Base-by-base conservation (phyloP, 2,329 filamentous ascomycete genomes). In the Aureobasidium sp. region DNA sequence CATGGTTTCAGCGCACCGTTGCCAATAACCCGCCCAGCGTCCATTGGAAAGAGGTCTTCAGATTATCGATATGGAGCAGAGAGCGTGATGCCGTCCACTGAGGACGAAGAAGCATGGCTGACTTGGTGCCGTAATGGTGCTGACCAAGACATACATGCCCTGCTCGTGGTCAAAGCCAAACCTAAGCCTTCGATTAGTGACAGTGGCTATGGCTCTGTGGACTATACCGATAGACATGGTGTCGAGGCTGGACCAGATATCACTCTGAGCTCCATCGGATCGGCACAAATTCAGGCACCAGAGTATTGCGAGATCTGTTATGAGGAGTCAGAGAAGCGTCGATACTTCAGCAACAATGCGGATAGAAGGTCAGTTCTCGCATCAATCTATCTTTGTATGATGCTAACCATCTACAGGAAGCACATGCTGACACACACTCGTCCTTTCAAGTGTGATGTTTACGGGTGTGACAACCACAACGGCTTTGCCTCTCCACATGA, bases 401-500 rank as follows among this genome's bases (percentile, higher is more conserved):
- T 36, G 12, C 47, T 61, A 29, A 61, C 29, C 12, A 20, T 5
- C 14, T 5, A 31, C 3, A 62, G 60, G 15, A 62, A 62, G 31
- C 60, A 62, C 31, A 56, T 55, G 60, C 20, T 47, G 5, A 55
- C 51, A 27, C 60, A 62, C 49, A 62, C 48, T 37, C 45, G 51
- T 27, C 60, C 60, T 14, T 56, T 51, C 31, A 55, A 62, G 36
- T 62, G 60, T 41, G 49, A 62, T 39, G 48, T 55, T 3, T 22
- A 17, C 3, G 49, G 41, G n/a, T 62, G 60, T n/a, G 42, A 55
- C 17, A 62, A 62, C 14, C 45, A 45, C 12, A 61, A 44, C 14
- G 60, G 60, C 20, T 62, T 62, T 17, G 60, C 60, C 17, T 62
- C 60, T 31, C 41, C 60, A 2, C 48, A 62, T 39, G 60, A 62